phyloP scores from a whole-genome alignment of 768 basidiomycete species.

The Serendipita sp. region DNA sequence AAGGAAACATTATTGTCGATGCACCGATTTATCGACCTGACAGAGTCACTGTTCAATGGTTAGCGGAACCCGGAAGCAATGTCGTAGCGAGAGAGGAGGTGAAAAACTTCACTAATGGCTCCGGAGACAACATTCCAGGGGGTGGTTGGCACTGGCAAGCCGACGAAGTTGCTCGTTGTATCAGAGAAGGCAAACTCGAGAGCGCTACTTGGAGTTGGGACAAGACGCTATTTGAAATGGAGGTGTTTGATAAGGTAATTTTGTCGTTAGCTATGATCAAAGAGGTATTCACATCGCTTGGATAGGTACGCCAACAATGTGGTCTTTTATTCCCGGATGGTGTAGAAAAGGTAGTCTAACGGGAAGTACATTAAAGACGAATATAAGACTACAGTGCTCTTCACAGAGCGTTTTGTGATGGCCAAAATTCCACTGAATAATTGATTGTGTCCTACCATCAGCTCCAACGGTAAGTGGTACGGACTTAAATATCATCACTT shows the following conservation, averaged over 20 bases:
- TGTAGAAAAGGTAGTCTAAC: conserved; percentile 36
- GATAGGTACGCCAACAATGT: conserved; percentile 49
- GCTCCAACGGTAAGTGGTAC: no score
- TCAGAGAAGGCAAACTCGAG: conserved; percentile 56
- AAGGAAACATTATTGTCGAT: conserved; percentile 48
- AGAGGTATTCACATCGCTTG: not conserved
- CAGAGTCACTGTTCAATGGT: conserved; percentile 48
- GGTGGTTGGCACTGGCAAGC: conserved; percentile 75
- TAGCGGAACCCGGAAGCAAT: conserved; percentile 30
- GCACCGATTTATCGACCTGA: conserved; percentile 52
- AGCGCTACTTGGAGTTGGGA: conserved; percentile 61
- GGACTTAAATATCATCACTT: no score
- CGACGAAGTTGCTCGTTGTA: conserved; percentile 70
- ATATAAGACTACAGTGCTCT: not conserved
- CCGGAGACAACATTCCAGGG: conserved; percentile 39
- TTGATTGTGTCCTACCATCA: not conserved
- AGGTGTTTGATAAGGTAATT: conserved; percentile 68
- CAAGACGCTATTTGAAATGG: conserved; percentile 68
- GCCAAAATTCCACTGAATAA: not conserved
- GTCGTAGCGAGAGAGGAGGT: conserved; percentile 28
- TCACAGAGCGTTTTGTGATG: not conserved
- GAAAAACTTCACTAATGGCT: not conserved
- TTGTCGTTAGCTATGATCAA: not conserved
- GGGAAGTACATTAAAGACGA: not conserved
- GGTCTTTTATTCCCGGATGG: conserved; percentile 46